A percentile compares a stretch with the other conserved stretches of the same genome.
Conservation (phyloP, 352 stramenopile species). For the Phytophthora sp. region DNA sequence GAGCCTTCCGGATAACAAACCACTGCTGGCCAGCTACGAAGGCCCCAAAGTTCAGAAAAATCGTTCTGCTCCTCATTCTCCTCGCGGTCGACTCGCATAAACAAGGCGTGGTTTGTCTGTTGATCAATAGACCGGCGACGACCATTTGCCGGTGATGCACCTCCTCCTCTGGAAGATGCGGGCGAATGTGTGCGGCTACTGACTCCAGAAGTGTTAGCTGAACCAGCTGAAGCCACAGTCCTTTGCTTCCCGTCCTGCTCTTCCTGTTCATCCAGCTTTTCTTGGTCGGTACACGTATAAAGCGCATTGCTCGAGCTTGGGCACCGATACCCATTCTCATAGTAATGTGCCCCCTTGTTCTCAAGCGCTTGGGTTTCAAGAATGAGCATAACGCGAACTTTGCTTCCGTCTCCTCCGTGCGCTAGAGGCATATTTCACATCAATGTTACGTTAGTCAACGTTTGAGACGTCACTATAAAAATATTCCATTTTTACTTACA, state of each 20-base stretch:
- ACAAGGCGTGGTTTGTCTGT: constrained; percentile 45
- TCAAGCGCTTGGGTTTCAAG: constrained; percentile 79
- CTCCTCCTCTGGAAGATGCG: constrained; percentile 33
- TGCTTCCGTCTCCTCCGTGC: constrained; percentile 54
- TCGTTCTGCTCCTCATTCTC: constrained; percentile 74
- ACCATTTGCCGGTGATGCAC: constrained; percentile 30
- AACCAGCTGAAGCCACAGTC: constrained; percentile 17
- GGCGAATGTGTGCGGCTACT: constrained; percentile 39
- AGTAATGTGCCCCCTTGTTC: constrained; percentile 79
- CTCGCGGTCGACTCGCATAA: constrained; percentile 61
- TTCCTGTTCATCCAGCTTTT: constrained; percentile 40
- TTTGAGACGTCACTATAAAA: no score
- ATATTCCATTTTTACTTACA: constrained; percentile 40
- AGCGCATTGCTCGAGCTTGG: constrained; percentile 59
- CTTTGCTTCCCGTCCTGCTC: constrained; percentile 32
- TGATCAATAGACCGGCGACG: constrained; percentile 34
- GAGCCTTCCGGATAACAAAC: constrained; percentile 81
- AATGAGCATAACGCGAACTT: constrained; percentile 70
- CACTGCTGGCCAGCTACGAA: constrained; percentile 81
- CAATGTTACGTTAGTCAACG: constrained; percentile 13
- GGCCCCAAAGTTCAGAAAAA: constrained; percentile 80
- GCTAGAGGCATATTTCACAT: constrained; percentile 35
- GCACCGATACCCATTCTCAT: constrained; percentile 79
- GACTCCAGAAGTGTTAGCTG: constrained; percentile 24
- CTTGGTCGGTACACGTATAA: constrained; percentile 40